These are phyloP conservation scores for Acer saccharum DNA, from an alignment of 345 rosid genomes.

Conservation along the genomic window DNA sequence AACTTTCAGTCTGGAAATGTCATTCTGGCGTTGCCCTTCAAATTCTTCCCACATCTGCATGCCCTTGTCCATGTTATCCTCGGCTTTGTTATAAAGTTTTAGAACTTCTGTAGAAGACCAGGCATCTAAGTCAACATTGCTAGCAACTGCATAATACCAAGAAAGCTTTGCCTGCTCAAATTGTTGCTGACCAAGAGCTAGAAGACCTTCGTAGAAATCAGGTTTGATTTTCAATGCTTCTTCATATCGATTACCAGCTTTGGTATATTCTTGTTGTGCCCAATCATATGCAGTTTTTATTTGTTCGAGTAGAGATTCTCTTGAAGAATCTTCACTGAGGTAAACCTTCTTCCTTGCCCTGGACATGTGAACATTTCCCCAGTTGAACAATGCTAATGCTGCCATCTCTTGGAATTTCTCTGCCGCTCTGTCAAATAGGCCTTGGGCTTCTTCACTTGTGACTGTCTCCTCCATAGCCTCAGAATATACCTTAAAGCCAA, in stretches of 20 bases:
- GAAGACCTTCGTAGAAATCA: slow-evolving; percentile 66
- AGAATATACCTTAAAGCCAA: slow-evolving; percentile 76
- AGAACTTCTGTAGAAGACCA: slow-evolving; percentile 59
- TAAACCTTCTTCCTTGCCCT: slow-evolving; percentile 74
- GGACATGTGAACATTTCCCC: slow-evolving; percentile 90
- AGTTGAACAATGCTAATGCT: slow-evolving; percentile 81
- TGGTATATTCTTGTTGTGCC: slow-evolving; percentile 53
- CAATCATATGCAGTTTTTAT: slow-evolving; percentile 59
- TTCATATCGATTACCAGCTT: slow-evolving; percentile 67
- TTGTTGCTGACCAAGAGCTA: slow-evolving; percentile 77
- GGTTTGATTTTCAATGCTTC: slow-evolving; percentile 83
- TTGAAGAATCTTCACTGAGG: slow-evolving; percentile 53
- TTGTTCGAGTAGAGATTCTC: slow-evolving; percentile 54
- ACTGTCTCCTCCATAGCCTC: slow-evolving; percentile 94
- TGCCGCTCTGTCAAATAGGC: slow-evolving; percentile 66
- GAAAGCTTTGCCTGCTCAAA: slow-evolving; percentile 92
- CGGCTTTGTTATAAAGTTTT: slow-evolving; percentile 68
- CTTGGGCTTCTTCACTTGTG: slow-evolving; percentile 86
- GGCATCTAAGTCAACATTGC: slow-evolving; percentile 54
- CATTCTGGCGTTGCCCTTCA: slow-evolving; percentile 35
- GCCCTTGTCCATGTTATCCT: slow-evolving; percentile 70
- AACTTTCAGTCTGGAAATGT: slow-evolving; percentile 28
- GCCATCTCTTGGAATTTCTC: slow-evolving; percentile 86
- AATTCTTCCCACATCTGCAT: slow-evolving; percentile 67
- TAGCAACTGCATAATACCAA: slow-evolving; percentile 73